Evolutionary conservation across 73 alveolate genomes (phyloP), one percentile per base, ranked within the genome.

Genomic region (Chromera velia): DNA sequence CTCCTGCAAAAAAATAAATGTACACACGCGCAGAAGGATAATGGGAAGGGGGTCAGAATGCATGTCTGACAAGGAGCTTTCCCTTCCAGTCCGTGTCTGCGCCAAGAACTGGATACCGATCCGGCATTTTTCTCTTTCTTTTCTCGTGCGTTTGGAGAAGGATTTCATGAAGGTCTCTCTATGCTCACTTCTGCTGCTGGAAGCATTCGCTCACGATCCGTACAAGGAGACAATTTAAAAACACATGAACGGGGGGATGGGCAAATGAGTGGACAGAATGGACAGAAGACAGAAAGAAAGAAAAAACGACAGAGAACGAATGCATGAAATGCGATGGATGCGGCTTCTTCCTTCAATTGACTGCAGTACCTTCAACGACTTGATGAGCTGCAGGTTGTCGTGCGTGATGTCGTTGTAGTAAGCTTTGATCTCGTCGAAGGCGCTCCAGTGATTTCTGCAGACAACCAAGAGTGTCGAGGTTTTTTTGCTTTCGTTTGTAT

Each of bases 341-440:
- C 55, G 55, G 13, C 13, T 40, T 40, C 22, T 40, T 13, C 55
- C 22, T 40, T 4, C 13, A 13, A 7, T 4, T 40, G 55, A 4
- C 13, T 13, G 75, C 80, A 81, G 73, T 86, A 88, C 91, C 91
- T 90, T 79, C 73, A 80, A 70, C 68, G 86, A 80, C 40, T 88
- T 89, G 79, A 93, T 93, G 64, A 93, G 89, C 89, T 93, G 94
- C 46, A 93, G 82, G 88, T 93, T 93, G 87, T 93, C 98, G 74
- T 91, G 85, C 75, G 95, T 93, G 91, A 91, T 92, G 75, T 93
- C 95, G 34, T 91, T 93, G 88, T 93, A 91, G 87, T 93, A 92
- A 69, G 90, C 94, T 87, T 93, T 93, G 95, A 92, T 91, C 80
- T 93, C 93, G 63, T 90, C 89, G 85, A 93, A 91, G 32, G 95